Conservation (phyloP, 176 grass and related monocot species). For the Hsuehochloa calcarea region DNA sequence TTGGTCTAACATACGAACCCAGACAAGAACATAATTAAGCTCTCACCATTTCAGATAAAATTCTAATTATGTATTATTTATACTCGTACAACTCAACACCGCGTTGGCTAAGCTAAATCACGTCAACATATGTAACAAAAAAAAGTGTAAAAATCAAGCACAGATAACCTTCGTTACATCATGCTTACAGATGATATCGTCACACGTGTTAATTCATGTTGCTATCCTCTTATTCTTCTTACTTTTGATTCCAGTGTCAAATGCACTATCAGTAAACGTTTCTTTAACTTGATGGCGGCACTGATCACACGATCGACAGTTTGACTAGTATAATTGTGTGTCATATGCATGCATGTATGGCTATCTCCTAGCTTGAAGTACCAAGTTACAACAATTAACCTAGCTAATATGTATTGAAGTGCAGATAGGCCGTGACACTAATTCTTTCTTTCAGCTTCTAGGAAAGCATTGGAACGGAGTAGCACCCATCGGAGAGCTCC, state of each 20-base stretch:
- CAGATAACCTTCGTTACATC: slow-evolving; percentile 9
- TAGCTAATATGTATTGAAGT: slow-evolving; percentile 12
- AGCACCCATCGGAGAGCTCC: slow-evolving; percentile 44
- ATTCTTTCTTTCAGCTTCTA: slow-evolving; percentile 23
- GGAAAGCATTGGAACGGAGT: slow-evolving; percentile 47
- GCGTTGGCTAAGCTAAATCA: neutral
- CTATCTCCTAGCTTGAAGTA: neutral
- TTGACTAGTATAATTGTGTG: neutral
- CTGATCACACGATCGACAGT: too few species aligned
- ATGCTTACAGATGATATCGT: slow-evolving; percentile 7
- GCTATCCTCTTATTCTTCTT: slow-evolving; percentile 21
- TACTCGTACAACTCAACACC: neutral
- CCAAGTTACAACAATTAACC: neutral
- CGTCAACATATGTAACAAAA: neutral
- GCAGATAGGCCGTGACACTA: neutral
- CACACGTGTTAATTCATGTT: slow-evolving; percentile 16
- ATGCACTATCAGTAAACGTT: neutral
- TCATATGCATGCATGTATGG: neutral
- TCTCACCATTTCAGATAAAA: neutral
- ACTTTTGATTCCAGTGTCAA: neutral
- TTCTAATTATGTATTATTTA: neutral
- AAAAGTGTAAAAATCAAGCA: neutral
- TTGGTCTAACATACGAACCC: too few species aligned
- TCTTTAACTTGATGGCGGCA: neutral
- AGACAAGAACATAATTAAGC: neutral